Base-by-base conservation (phyloP, 108 stramenopile species). In the Skeletonema potamos region DNA sequence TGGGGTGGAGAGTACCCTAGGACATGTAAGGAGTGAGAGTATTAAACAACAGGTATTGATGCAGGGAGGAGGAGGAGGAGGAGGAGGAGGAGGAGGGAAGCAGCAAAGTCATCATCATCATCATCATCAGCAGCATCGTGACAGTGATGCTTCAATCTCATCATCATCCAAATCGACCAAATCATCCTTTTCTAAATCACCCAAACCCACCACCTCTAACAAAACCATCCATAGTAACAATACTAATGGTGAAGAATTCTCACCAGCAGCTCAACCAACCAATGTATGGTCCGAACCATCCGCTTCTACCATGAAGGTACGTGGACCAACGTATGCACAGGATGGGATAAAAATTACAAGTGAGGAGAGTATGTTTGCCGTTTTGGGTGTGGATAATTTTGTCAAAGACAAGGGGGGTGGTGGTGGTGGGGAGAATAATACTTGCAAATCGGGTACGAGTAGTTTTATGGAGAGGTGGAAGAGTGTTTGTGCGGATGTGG, bases 301-400 rank as follows among this genome's bases (percentile, higher is more conserved):
- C 26, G 77, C 77, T 1, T 74, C 72, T 10, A 74, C 73, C 0
- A 62, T 79, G 24, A 74, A 74, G 39, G 58, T 82, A 22, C 81
- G 82, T 4, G 77, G 77, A 7, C 41, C 11, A 29, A 39, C 18
- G 18, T 82, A 82, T 33, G 27, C 68, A 4, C 54, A 58, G 51
- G 61, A 77, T 58, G 72, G 73, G 3, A 30, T 76, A 7, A 84
- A 84, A 34, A 58, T 75, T 4, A 28, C 64, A 3, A 74, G 72
- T 17, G 70, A 65, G 8, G 55, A 56, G 62, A 43, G 68, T 22
- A 70, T 84, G 41, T 84, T 84, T 69, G 48, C 74, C 7, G 57
- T 80, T 13, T 30, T 84, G 54, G 83, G 83, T 17, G 83, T 84
- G 43, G 83, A 84, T 51, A 84, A 60, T 64, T 74, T 84, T 65